These are phyloP conservation scores for Stropharia rugosoannulata DNA, from an alignment of 768 basidiomycete genomes.

Conservation along the genomic window DNA sequence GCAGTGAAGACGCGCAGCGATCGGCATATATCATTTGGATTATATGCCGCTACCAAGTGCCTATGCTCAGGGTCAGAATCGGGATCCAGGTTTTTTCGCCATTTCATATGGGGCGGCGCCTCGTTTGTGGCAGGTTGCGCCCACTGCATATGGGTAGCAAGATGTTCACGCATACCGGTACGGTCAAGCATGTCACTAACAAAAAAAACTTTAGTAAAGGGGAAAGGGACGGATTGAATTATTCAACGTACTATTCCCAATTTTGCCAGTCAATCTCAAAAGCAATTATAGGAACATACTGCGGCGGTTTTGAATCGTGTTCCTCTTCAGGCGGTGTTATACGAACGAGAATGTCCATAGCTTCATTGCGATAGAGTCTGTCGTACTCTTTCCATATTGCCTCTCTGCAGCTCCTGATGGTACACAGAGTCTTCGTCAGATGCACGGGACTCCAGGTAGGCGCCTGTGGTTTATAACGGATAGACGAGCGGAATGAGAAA, in stretches of 20 bases:
- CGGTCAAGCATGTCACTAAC: conserved; percentile 76
- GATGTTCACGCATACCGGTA: conserved; percentile 53
- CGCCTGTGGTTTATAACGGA: background rate
- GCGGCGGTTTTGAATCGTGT: conserved; percentile 7
- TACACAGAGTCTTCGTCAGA: conserved; percentile 56
- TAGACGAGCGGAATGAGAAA: conserved; percentile 10
- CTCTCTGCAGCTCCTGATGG: conserved; percentile 64
- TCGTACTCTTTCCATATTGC: conserved; percentile 68
- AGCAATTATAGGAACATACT: conserved; percentile 39
- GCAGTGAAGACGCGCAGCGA: conserved; percentile 57
- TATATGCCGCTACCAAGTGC: conserved; percentile 15
- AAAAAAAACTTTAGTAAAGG: conserved; percentile 4
- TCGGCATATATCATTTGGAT: conserved; percentile 39
- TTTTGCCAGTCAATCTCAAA: conserved; percentile 69
- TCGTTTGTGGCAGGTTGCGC: conserved; percentile 43
- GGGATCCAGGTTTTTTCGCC: conserved; percentile 44
- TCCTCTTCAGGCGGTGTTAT: conserved; percentile 30
- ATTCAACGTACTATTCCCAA: conserved; percentile 61
- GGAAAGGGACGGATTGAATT: background rate
- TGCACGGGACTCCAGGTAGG: conserved; percentile 57
- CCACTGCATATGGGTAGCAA: conserved; percentile 53
- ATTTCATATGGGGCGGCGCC: conserved; percentile 49
- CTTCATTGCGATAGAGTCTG: conserved; percentile 39
- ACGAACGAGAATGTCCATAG: conserved; percentile 36
- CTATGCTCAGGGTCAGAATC: conserved; percentile 13